Evolutionary conservation across 129 eudicot species (phyloP).

Genomic region (Heracleum sosnowskyi): DNA sequence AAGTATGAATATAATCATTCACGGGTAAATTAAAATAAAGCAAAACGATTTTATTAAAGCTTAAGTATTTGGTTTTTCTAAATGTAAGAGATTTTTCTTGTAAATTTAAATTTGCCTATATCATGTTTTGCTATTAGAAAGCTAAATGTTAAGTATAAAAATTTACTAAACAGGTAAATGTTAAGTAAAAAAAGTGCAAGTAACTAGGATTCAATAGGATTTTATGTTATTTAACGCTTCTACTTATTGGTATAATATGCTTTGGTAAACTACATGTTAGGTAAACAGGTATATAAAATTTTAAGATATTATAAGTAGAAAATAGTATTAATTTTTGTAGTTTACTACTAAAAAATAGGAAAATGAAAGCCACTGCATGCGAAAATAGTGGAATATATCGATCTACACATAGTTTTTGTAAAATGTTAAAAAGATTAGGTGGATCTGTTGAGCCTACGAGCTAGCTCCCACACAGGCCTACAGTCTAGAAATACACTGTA

Average conservation of each 20-base stretch:
- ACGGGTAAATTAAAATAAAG: background rate
- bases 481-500: background rate
- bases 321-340: too few relatives aligned
- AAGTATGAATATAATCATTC: background rate
- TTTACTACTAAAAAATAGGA: background rate
- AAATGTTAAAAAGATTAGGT: background rate
- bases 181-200: too few relatives aligned
- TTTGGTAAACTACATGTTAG: too few relatives aligned
- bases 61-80: background rate
- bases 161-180: too few relatives aligned
- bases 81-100: background rate
- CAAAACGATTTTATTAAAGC: background rate
- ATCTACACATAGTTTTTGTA: too few relatives aligned
- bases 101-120: background rate
- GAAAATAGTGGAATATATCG: background rate
- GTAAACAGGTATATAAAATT: too few relatives aligned
- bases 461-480: conserved; percentile 9
- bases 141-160: too few relatives aligned
- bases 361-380: background rate
- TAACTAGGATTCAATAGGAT: too few relatives aligned
- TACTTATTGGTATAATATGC: too few relatives aligned
- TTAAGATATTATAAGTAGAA: too few relatives aligned
- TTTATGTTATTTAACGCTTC: too few relatives aligned
- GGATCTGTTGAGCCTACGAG: background rate
- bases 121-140: background rate